A percentile compares a stretch with the other conserved stretches of the same genome.
Evolutionary conservation across 2,329 filamentous ascomycete genomes (phyloP).

Genomic region (Penicillium sp.): DNA sequence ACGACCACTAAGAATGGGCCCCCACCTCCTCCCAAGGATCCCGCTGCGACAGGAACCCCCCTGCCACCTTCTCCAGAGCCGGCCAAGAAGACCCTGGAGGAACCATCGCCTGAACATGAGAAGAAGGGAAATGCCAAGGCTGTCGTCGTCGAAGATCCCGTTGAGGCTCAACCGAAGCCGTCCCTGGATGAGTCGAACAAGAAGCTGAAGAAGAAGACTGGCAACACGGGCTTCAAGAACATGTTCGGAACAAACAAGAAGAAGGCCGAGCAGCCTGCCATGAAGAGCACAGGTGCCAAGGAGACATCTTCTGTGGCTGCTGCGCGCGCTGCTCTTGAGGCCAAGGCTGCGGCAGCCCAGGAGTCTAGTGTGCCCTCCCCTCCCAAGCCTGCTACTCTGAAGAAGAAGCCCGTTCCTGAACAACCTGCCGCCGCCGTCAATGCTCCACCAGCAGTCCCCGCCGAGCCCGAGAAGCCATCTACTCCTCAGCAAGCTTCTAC

Average conservation of each 20-base stretch:
- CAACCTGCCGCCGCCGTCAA: conserved; percentile 10
- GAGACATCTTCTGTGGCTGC: conserved; percentile 46
- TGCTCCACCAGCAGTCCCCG: conserved; percentile 7
- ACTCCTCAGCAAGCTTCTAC: conserved; percentile 32
- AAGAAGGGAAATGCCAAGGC: conserved; percentile 22
- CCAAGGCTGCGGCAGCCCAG: conserved; percentile 40
- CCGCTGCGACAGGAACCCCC: conserved; percentile 23
- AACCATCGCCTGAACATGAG: conserved; percentile 19
- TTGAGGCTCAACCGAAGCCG: conserved; percentile 39
- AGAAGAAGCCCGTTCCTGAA: conserved; percentile 39
- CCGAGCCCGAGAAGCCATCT: conserved; percentile 14
- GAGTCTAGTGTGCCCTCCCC: conserved; percentile 26
- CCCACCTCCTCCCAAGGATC: conserved; percentile 37
- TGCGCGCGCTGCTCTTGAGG: conserved; percentile 48
- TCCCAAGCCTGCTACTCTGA: conserved; percentile 33
- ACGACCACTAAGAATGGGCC: conserved; percentile 35
- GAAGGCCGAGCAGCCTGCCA: conserved; percentile 37
- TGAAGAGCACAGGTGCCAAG: conserved; percentile 37
- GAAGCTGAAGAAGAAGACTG: conserved; percentile 51
- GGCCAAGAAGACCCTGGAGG: conserved; percentile 24
- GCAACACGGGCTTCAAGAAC: conserved; percentile 46
- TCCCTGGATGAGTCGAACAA: conserved; percentile 40
- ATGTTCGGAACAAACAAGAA: conserved; percentile 49
- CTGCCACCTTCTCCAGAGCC: conserved; percentile 32
- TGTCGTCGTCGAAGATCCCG: conserved; percentile 24